Conservation (phyloP, 305 asterid genomes). For the Rubia occidens region DNA sequence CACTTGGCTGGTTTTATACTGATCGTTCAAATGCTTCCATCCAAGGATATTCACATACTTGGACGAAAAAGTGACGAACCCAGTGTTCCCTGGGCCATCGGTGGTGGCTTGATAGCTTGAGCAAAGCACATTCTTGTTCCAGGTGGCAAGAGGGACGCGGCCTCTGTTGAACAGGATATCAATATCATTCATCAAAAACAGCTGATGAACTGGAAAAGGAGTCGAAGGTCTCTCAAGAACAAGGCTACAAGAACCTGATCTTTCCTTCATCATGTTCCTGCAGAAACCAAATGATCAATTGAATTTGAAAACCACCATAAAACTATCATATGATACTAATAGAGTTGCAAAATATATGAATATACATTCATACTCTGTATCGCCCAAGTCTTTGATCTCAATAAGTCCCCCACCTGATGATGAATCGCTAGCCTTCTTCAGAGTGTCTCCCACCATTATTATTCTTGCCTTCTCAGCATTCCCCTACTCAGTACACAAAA, state of each 20-base stretch:
- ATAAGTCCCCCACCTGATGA: conserved; percentile 57
- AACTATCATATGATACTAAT: neutral
- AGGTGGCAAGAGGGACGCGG: conserved; percentile 64
- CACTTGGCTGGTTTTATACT: conserved; percentile 29
- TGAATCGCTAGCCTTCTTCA: conserved; percentile 73
- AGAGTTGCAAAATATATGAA: neutral
- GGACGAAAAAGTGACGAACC: conserved; percentile 70
- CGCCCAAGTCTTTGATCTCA: conserved; percentile 68
- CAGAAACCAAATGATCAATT: conserved; percentile 21
- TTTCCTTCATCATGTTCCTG: conserved; percentile 64
- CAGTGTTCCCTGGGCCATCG: conserved; percentile 60
- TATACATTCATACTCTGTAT: conserved; percentile 51
- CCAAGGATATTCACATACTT: conserved; percentile 59
- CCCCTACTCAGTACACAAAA: conserved; percentile 39
- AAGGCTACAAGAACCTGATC: conserved; percentile 65
- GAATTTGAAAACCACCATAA: neutral
- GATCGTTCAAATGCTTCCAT: conserved; percentile 56
- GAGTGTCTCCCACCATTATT: conserved; percentile 88
- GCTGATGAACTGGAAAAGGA: conserved; percentile 79
- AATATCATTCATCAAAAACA: conserved; percentile 46
- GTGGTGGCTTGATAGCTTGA: conserved; percentile 38
- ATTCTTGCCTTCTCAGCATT: conserved; percentile 94
- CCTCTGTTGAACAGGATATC: conserved; percentile 70
- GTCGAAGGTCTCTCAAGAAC: conserved; percentile 79
- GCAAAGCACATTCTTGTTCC: conserved; percentile 51